These are phyloP conservation scores for Trichoderma semiorbis DNA, from an alignment of 2,329 filamentous ascomycete species.

Conservation along the genomic window DNA sequence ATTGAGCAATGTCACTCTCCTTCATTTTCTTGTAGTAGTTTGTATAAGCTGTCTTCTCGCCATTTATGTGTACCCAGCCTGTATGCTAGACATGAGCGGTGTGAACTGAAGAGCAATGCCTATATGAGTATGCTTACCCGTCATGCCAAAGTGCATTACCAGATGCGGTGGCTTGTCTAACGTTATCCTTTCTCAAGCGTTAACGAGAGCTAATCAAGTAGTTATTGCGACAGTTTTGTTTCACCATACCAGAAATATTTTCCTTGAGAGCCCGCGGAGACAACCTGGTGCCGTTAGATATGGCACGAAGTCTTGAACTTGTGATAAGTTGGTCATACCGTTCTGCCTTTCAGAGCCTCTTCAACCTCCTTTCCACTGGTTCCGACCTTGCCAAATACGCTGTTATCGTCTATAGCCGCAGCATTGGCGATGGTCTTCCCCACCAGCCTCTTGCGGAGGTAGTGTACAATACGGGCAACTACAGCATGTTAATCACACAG, in stretches of 20 bases:
- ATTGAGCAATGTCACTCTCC: slow-evolving; percentile 56
- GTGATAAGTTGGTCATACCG: slow-evolving; percentile 32
- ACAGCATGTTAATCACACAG: neutral
- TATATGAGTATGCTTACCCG: slow-evolving; percentile 38
- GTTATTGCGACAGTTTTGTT: neutral
- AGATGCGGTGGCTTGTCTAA: slow-evolving; percentile 78
- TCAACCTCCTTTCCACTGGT: slow-evolving; percentile 74
- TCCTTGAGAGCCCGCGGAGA: slow-evolving; percentile 75
- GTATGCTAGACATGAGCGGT: slow-evolving; percentile 6
- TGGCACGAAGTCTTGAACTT: neutral
- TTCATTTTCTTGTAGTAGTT: slow-evolving; percentile 75
- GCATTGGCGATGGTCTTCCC: slow-evolving; percentile 74
- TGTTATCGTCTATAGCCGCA: slow-evolving; percentile 71
- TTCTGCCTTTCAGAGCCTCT: slow-evolving; percentile 70
- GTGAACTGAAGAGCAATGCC: neutral
- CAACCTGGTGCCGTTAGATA: slow-evolving; percentile 37
- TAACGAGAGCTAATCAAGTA: neutral
- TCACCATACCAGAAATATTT: slow-evolving; percentile 83
- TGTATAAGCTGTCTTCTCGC: slow-evolving; percentile 72
- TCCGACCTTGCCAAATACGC: slow-evolving; percentile 87
- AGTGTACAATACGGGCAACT: slow-evolving; percentile 85
- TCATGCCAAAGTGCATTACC: slow-evolving; percentile 83
- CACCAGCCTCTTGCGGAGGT: slow-evolving; percentile 76
- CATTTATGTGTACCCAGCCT: slow-evolving; percentile 85
- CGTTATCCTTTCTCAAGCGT: slow-evolving; percentile 33